Percentiles rank a stretch among this genome's conserved stretches.
phyloP scores from a whole-genome alignment of 2,329 filamentous ascomycete species.

The Aspergillus fischeri region DNA sequence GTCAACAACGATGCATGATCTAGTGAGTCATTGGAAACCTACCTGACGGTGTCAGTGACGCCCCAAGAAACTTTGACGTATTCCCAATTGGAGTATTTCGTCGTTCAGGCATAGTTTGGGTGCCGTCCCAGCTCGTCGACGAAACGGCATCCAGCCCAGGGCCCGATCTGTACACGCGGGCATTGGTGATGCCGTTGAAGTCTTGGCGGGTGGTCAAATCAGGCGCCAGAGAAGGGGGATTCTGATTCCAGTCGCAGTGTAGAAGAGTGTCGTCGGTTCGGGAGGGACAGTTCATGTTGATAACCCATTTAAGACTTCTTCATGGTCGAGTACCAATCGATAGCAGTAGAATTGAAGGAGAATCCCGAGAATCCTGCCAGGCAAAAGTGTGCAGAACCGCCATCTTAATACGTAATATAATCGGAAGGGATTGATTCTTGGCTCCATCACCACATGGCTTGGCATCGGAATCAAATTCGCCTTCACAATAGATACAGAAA shows the following conservation, averaged over 20 bases:
- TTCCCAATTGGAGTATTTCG: conserved; percentile 8
- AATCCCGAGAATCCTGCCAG: neutral
- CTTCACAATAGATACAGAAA: too few relatives aligned
- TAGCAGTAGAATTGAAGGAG: neutral
- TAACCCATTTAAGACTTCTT: neutral
- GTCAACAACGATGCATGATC: conserved; percentile 1
- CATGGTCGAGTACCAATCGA: neutral
- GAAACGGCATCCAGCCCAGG: conserved; percentile 1
- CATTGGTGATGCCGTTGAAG: conserved; percentile 53
- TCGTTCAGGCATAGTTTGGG: neutral
- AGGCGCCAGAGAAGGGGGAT: conserved; percentile 47
- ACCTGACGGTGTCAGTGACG: conserved; percentile 30
- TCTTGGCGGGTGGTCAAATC: conserved; percentile 53
- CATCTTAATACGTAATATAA: neutral
- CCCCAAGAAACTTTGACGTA: conserved; percentile 6
- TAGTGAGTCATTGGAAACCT: conserved; percentile 1
- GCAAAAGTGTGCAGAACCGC: neutral
- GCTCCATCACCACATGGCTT: neutral
- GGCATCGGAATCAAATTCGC: neutral
- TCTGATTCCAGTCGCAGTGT: conserved; percentile 54
- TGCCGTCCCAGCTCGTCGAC: neutral
- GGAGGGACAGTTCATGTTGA: conserved; percentile 52
- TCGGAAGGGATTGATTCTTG: neutral
- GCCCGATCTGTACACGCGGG: conserved; percentile 38
- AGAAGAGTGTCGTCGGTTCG: conserved; percentile 48